Percentiles rank a stretch among this genome's conserved stretches.
Evolutionary conservation across 805 yeast species (phyloP).

Genomic region (Hanseniaspora thailandica): DNA sequence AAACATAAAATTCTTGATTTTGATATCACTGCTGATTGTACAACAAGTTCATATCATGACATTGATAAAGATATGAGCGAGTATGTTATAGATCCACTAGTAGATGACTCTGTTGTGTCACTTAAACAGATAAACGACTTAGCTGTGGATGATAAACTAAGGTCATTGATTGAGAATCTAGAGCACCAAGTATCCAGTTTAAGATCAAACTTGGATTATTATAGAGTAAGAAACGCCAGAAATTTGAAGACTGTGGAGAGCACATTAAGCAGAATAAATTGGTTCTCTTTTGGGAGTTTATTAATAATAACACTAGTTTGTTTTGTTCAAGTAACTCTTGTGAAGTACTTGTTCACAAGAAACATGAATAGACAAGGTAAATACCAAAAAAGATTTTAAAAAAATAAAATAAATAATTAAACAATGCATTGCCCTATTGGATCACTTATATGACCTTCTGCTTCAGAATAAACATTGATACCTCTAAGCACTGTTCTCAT

Average conservation of each 20-base stretch:
- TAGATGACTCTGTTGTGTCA: slow-evolving; percentile 15
- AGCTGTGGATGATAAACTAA: slow-evolving; percentile 19
- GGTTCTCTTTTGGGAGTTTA: slow-evolving; percentile 56
- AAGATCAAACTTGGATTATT: slow-evolving; percentile 57
- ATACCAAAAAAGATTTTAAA: neutral
- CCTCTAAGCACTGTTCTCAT: slow-evolving; percentile 75
- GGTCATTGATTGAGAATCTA: slow-evolving; percentile 30
- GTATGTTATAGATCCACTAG: slow-evolving; percentile 9
- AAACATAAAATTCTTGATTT: slow-evolving; percentile 78
- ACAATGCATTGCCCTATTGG: slow-evolving; percentile 52
- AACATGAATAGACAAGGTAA: slow-evolving; percentile 46
- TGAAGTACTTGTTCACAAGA: slow-evolving; percentile 60
- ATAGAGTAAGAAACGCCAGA: slow-evolving; percentile 80
- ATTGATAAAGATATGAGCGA: slow-evolving; percentile 16
- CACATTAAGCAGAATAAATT: slow-evolving; percentile 50
- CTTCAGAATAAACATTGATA: slow-evolving; percentile 42
- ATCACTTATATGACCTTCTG: slow-evolving; percentile 40
- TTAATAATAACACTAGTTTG: slow-evolving; percentile 60
- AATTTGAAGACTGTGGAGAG: slow-evolving; percentile 69
- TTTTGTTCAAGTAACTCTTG: slow-evolving; percentile 45
- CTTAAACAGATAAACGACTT: slow-evolving; percentile 19
- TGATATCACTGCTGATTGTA: slow-evolving; percentile 40
- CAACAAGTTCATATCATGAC: slow-evolving; percentile 21
- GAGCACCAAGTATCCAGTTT: slow-evolving; percentile 49
- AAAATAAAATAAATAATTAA: slow-evolving; percentile 30